These are phyloP conservation scores for Uronychia setigera DNA, from an alignment of 73 alveolate genomes.

Conservation along the genomic window DNA sequence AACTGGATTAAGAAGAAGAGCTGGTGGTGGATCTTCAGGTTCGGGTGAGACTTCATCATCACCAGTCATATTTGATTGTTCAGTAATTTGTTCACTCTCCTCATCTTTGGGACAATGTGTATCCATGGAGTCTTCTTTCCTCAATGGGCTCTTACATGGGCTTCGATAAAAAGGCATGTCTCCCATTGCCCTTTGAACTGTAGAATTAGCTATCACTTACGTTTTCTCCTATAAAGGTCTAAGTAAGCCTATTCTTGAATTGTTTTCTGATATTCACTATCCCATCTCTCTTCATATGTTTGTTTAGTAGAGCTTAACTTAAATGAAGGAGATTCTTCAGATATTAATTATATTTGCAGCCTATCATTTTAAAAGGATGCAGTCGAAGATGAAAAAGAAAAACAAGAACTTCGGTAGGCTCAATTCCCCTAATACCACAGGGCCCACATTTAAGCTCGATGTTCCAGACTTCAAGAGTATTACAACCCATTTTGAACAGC, in stretches of 20 bases:
- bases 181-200: not conserved
- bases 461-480: constrained; percentile 57
- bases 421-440: constrained; percentile 12
- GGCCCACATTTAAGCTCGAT: constrained; percentile 39
- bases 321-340: not conserved
- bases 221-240: no score
- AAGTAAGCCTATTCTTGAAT: no score
- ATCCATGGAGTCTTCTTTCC: not conserved
- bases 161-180: not conserved
- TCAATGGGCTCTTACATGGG: not conserved
- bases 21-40: not conserved
- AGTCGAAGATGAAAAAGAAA: constrained; percentile 1
- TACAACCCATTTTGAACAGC: constrained; percentile 47
- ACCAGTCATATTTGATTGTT: no score
- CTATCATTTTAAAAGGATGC: not conserved
- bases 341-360: not conserved
- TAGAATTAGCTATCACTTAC: not conserved
- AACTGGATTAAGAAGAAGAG: not conserved
- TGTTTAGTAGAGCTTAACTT: no score
- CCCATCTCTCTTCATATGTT: no score
- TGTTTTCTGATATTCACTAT: no score
- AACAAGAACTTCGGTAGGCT: constrained; percentile 60
- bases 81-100: not conserved
- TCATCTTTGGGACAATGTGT: not conserved
- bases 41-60: not conserved